Percentiles rank a stretch among this genome's conserved stretches.
phyloP scores from a whole-genome alignment of 305 asterid species.

The Fraxinus xanthoxyloides region DNA sequence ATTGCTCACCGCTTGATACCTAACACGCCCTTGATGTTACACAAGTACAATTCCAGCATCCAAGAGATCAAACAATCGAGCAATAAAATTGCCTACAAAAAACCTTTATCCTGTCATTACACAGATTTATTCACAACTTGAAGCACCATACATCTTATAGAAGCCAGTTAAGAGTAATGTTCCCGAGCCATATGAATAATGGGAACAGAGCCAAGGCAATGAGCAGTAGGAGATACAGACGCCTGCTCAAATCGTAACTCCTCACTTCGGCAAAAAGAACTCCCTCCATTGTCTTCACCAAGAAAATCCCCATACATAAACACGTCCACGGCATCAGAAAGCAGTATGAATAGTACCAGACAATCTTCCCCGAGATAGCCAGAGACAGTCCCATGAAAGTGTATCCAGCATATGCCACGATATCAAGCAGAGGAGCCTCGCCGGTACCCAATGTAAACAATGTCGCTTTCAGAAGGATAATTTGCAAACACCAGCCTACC shows the following conservation, averaged over 20 bases:
- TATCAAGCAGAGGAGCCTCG: slow-evolving; percentile 69
- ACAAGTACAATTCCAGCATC: not conserved
- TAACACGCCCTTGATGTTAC: not conserved
- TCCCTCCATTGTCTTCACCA: slow-evolving; percentile 65
- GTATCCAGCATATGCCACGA: slow-evolving; percentile 32
- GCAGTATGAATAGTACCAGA: slow-evolving; percentile 53
- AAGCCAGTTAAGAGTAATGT: slow-evolving; percentile 52
- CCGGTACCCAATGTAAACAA: slow-evolving; percentile 57
- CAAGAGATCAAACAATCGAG: not conserved
- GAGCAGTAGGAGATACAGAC: slow-evolving; percentile 52
- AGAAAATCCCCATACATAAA: slow-evolving; percentile 38
- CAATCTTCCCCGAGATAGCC: slow-evolving; percentile 51
- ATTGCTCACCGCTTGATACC: not conserved
- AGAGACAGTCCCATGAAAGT: slow-evolving; percentile 51
- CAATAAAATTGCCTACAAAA: not conserved
- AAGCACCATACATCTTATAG: slow-evolving; percentile 14
- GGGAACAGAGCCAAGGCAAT: slow-evolving; percentile 65
- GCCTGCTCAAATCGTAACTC: slow-evolving; percentile 54
- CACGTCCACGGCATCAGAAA: slow-evolving; percentile 65
- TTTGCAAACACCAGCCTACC: slow-evolving; percentile 61
- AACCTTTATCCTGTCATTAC: not conserved
- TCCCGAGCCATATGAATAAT: slow-evolving; percentile 53
- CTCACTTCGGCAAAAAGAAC: slow-evolving; percentile 66
- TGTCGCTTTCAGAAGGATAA: slow-evolving; percentile 50
- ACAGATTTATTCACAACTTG: not conserved